phyloP scores from a whole-genome alignment of 169 alveolate species.

The Perkinsus marinus region DNA sequence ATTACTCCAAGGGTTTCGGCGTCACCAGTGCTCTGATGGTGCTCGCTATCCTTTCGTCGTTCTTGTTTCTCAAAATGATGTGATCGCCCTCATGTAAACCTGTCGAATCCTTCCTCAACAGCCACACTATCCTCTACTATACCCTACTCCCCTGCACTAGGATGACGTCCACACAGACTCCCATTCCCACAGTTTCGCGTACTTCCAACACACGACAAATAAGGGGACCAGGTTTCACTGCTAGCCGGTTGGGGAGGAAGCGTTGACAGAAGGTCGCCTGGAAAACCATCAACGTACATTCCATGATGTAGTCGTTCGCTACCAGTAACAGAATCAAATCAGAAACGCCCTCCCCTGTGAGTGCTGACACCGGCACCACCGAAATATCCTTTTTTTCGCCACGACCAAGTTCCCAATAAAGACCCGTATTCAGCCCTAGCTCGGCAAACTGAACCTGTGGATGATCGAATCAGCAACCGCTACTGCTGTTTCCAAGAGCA shows the following conservation, averaged over 20 bases:
- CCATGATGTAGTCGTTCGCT: too few species aligned
- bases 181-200: not conserved
- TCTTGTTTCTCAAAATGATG: not conserved
- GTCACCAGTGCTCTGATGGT: not conserved
- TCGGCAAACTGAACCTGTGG: slow-evolving; percentile 71
- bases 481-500: too few species aligned
- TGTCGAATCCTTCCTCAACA: not conserved
- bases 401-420: slow-evolving; percentile 82
- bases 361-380: slow-evolving; percentile 95
- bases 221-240: not conserved
- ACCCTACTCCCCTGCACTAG: not conserved
- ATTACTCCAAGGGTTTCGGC: not conserved
- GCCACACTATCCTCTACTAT: not conserved
- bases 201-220: not conserved
- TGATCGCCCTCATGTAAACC: not conserved
- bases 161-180: not conserved
- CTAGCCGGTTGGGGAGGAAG: not conserved
- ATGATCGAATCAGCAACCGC: not conserved
- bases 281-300: too few species aligned
- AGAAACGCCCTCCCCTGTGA: slow-evolving; percentile 98
- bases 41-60: not conserved
- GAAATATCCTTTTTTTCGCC: slow-evolving; percentile 79
- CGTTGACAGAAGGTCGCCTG: not conserved
- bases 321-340: slow-evolving; percentile 79
- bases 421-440: slow-evolving; percentile 84